Base-by-base conservation (phyloP, 305 asterid species). In the Fraxinus ornus region DNA sequence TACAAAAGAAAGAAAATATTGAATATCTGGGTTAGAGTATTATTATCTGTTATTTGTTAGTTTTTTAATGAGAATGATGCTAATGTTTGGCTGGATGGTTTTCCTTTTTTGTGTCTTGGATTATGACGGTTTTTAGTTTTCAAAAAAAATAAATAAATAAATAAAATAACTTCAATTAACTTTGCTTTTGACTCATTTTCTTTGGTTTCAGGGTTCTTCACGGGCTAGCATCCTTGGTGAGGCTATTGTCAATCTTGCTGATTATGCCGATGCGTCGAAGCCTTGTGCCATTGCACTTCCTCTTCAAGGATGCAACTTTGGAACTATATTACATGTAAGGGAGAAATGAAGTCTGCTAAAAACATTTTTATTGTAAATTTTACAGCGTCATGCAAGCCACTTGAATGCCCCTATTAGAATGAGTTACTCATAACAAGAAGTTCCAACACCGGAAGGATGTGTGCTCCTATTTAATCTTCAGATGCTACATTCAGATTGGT, bases 161-260 rank as follows among this genome's bases (percentile, higher is more conserved):
- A 37, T 7, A 7, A 37, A 37, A 7, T 41, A 41, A 41, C 49
- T 41, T 41, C 49, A 41, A 41, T 41, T 79, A 68, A 79, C 15
- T 55, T 22, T 75, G 28, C 75, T 72, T 75, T 77, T 37, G 24
- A 35, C 49, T 80, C 72, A 86, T 79, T 77, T 81, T 81, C 77
- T 71, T 79, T 81, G 78, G 71, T 78, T 60, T 52, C 92, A 97
- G 99, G 99, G 99, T 80, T 87, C 99, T 80, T 97, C 98, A 79
- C 95, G 99, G 84, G 86, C 98, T 78, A 89, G 98, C 87, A 86
- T 83, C 83, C 99, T 97, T 57, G 99, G 99, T 55, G 99, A 97
- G 91, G 97, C 96, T 82, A 89, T 88, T 36, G 88, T 97, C 83
- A 93, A 97, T 88, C 98, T 97, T 85, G 95, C 98, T 41, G 99